Conservation (phyloP, 1,284 basidiomycete species). For the Boletellus sp. region DNA sequence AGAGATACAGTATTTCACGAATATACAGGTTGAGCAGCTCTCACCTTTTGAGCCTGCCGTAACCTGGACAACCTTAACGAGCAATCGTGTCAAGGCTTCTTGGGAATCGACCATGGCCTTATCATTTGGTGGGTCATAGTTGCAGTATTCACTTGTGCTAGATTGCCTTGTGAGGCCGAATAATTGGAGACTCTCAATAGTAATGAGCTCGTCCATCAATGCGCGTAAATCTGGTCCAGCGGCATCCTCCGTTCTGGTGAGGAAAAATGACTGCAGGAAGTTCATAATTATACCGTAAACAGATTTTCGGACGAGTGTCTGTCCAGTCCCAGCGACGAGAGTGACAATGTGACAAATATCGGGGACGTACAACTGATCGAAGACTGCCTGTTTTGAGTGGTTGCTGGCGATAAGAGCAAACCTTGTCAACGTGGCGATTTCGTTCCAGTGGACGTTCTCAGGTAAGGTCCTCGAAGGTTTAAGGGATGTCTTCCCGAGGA, state of each 20-base stretch:
- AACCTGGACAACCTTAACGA: slow-evolving; percentile 63
- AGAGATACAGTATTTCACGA: slow-evolving; percentile 6
- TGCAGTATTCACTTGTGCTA: slow-evolving; percentile 60
- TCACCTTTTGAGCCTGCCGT: slow-evolving; percentile 68
- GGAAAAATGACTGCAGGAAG: slow-evolving; percentile 71
- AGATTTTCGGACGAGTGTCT: slow-evolving; percentile 70
- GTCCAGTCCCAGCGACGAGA: slow-evolving; percentile 71
- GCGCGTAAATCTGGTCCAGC: slow-evolving; percentile 54
- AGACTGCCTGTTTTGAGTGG: slow-evolving; percentile 56
- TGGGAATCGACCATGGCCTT: slow-evolving; percentile 61
- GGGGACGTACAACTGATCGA: slow-evolving; percentile 77
- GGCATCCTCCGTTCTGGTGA: slow-evolving; percentile 55
- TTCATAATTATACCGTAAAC: slow-evolving; percentile 81
- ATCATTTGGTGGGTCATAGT: slow-evolving; percentile 54
- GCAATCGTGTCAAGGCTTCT: slow-evolving; percentile 63
- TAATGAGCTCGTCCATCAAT: slow-evolving; percentile 60
- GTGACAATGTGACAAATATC: slow-evolving; percentile 79
- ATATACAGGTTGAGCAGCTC: slow-evolving; percentile 13
- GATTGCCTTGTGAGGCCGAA: slow-evolving; percentile 70
- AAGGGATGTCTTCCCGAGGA: slow-evolving; percentile 68
- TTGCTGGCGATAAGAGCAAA: slow-evolving; percentile 71
- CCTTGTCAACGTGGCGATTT: slow-evolving; percentile 77
- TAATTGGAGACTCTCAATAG: slow-evolving; percentile 55
- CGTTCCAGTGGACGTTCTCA: slow-evolving; percentile 78
- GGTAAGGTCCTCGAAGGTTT: slow-evolving; percentile 58